phyloP scores from a whole-genome alignment of 2,329 filamentous ascomycete genomes.

The Xylariaceae sp. region DNA sequence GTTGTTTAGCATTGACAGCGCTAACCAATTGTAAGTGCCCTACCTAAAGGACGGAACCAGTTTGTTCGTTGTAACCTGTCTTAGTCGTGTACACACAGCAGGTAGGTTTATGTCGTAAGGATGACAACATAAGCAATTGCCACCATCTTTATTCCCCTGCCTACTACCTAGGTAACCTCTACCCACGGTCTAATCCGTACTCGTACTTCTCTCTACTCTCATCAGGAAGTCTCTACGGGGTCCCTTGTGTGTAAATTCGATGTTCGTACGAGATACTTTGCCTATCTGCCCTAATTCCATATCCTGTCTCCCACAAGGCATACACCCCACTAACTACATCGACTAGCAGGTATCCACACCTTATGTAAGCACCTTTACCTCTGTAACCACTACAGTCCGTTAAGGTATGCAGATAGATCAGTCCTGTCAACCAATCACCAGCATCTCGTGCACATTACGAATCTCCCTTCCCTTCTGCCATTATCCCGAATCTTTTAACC shows the following conservation, averaged over 20 bases:
- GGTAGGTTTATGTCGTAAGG: neutral
- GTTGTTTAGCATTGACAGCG: too few relatives aligned
- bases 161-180: too few relatives aligned
- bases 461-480: neutral
- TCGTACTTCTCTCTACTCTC: too few relatives aligned
- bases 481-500: neutral
- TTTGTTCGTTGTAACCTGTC: too few relatives aligned
- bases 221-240: too few relatives aligned
- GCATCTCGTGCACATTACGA: neutral
- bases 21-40: too few relatives aligned
- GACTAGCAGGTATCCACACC: neutral
- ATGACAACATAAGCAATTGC: neutral
- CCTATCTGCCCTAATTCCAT: neutral
- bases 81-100: neutral
- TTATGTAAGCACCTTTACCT: neutral
- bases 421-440: neutral
- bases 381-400: neutral
- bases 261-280: neutral
- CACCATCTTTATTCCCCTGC: neutral
- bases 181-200: too few relatives aligned
- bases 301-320: neutral
- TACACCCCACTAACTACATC: neutral
- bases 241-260: neutral
- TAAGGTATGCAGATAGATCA: neutral
- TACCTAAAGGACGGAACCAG: too few relatives aligned